Evolutionary conservation across 2,329 filamentous ascomycete species (phyloP).

Genomic region (Aspergillus quadrilineatus): DNA sequence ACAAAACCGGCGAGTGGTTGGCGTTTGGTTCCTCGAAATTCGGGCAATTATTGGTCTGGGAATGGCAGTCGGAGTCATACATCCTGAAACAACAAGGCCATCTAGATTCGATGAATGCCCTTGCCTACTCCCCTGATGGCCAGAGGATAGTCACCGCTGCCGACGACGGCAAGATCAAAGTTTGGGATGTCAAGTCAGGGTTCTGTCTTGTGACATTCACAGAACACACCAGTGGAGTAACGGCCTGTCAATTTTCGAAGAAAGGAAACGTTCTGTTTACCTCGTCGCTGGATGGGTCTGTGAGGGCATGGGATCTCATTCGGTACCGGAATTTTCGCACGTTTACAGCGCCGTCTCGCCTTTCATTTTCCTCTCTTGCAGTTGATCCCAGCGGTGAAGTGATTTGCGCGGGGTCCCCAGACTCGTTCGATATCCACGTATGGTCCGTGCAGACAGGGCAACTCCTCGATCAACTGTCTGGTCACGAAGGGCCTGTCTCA

Average conservation of each 20-base stretch:
- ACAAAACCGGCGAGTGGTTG: slow-evolving; percentile 92
- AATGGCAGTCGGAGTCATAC: slow-evolving; percentile 99
- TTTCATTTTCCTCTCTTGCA: slow-evolving; percentile 90
- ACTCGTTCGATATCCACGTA: slow-evolving; percentile 96
- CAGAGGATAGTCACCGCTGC: slow-evolving; percentile 89
- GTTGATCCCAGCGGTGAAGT: slow-evolving; percentile 98
- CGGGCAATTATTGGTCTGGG: slow-evolving; percentile 96
- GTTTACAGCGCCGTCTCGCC: slow-evolving; percentile 85
- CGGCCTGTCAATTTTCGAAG: slow-evolving; percentile 88
- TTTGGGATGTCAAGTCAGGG: slow-evolving; percentile 94
- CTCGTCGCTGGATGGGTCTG: slow-evolving; percentile 87
- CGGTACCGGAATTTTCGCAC: slow-evolving; percentile 96
- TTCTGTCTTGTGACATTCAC: slow-evolving; percentile 99
- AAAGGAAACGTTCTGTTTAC: slow-evolving; percentile 96
- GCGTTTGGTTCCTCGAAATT: slow-evolving; percentile 95
- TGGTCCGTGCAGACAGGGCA: slow-evolving; percentile 99
- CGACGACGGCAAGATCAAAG: slow-evolving; percentile 97
- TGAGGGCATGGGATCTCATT: slow-evolving; percentile 94
- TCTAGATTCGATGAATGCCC: slow-evolving; percentile 90
- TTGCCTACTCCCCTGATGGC: slow-evolving; percentile 91
- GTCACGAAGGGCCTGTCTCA: slow-evolving; percentile 91
- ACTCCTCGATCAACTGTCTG: slow-evolving; percentile 82
- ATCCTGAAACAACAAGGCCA: slow-evolving; percentile 98
- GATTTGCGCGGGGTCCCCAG: slow-evolving; percentile 88
- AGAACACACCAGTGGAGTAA: slow-evolving; percentile 92